A percentile compares a stretch with the other conserved stretches of the same genome.
Evolutionary conservation across 2,329 filamentous ascomycete genomes (phyloP).

Genomic region (Aspergillus quadricinctus): DNA sequence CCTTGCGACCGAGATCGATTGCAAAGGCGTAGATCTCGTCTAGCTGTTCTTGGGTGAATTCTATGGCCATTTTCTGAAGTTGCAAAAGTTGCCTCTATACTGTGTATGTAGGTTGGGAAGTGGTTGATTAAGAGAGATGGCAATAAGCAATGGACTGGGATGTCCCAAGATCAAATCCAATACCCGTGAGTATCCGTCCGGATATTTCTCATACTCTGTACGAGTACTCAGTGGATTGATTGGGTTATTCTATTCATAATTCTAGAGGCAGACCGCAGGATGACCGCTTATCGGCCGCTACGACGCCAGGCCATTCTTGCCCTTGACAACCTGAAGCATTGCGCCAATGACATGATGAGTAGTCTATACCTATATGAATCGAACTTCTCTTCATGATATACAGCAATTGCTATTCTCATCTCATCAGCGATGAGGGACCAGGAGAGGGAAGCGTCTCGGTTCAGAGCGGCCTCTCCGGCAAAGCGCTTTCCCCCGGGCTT

Average conservation of each 20-base stretch:
- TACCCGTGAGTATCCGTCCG: not conserved
- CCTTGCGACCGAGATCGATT: constrained; percentile 64
- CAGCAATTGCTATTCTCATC: not conserved
- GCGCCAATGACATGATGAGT: not conserved
- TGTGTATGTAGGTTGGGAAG: not conserved
- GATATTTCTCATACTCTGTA: not conserved
- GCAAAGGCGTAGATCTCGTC: constrained; percentile 67
- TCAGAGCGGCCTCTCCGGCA: not conserved
- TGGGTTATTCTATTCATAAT: not conserved
- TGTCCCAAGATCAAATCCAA: not conserved
- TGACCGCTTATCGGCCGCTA: no score
- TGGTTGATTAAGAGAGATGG: not conserved
- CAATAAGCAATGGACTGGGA: no score
- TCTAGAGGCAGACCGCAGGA: no score
- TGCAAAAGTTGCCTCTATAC: no score
- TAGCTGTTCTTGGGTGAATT: constrained; percentile 45
- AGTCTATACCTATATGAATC: not conserved
- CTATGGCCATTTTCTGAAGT: constrained; percentile 14
- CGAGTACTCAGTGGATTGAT: no score
- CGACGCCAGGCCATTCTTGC: no score
- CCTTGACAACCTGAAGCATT: not conserved
- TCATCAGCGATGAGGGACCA: no score
- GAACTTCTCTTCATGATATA: not conserved
- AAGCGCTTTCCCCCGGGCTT: not conserved
- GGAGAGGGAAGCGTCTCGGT: no score